These are phyloP conservation scores for Chrysanthemum lavandulifolium DNA, from an alignment of 129 eudicot species.

Conservation along the genomic window DNA sequence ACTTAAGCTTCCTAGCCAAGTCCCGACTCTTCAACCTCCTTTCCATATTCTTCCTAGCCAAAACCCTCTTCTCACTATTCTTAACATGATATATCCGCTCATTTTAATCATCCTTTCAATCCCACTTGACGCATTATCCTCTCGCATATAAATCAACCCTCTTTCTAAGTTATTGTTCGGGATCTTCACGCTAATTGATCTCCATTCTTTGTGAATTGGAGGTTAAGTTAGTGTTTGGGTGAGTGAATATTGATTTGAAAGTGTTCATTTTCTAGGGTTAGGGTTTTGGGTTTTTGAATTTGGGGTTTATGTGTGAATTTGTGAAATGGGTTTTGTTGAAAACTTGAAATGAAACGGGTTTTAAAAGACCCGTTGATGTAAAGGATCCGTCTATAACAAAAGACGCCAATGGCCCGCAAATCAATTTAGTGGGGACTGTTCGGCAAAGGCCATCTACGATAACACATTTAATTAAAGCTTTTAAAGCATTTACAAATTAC, in stretches of 20 bases:
- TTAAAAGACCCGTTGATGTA: neutral
- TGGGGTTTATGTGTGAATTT: neutral
- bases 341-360: neutral
- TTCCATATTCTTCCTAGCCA: conserved; percentile 66
- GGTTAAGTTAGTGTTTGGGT: conserved; percentile 34
- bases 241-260: conserved; percentile 30
- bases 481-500: too few relatives aligned
- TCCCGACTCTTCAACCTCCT: conserved; percentile 64
- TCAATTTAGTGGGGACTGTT: too few relatives aligned
- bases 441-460: too few relatives aligned
- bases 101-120: conserved; percentile 68
- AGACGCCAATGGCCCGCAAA: too few relatives aligned
- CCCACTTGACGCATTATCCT: conserved; percentile 88
- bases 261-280: conserved; percentile 34
- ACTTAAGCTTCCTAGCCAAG: conserved; percentile 76
- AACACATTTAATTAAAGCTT: too few relatives aligned
- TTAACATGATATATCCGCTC: conserved; percentile 64
- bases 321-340: neutral
- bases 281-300: conserved; percentile 16
- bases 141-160: conserved; percentile 59
- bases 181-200: conserved; percentile 80
- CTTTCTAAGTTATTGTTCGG: conserved; percentile 62
- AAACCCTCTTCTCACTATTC: conserved; percentile 79
- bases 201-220: conserved; percentile 56
- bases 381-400: neutral